Evolutionary conservation across 1,284 basidiomycete genomes (phyloP), one percentile per base, ranked within the genome.

Genomic region (Cerioporus squamosus): DNA sequence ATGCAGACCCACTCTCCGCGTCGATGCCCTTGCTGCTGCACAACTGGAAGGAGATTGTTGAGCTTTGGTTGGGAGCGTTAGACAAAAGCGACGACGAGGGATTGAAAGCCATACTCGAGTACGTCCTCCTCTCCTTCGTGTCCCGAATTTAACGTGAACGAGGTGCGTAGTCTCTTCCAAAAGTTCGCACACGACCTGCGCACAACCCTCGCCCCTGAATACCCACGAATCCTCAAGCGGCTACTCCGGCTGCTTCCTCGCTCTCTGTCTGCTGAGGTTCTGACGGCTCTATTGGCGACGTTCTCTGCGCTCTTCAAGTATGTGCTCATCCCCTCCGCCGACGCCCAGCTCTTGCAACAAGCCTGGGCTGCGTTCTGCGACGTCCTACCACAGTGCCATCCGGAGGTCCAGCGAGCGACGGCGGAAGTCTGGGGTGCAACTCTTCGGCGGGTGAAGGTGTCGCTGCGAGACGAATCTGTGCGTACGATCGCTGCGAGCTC

Each of bases 11-110:
- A 0, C 77, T 95, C 24, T 87, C 90, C 1, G 81, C 84, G 2
- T 94, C 91, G 1, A 85, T 96, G 78, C 88, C 94, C 0, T 77
- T 95, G 46, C 83, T 94, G 2, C 76, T 97, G 10, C 90, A 92
- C 67, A 91, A 95, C 70, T 91, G 91, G 81, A 77, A 78, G 53
- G 80, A 88, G 15, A 80, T 95, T 5, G 75, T 87, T 12, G 75
- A 79, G 0, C 61, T 86, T 3, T 93, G 91, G 91, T 65, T 81
- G 15, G 74, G 69, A 9, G 81, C 83, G 0, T 67, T 90, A 38
- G 78, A 81, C 42, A 67, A 66, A 14, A 79, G 87, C 10, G 85
- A 92, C 64, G 86, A 90, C 59, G 90, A 93, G 68, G 88, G 83
- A 0, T 66, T 90, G 57, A 80, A 78, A 57, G 82, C 87, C 24